Percentiles rank a stretch among this genome's conserved stretches.
Evolutionary conservation across 345 rosid species (phyloP).

Genomic region (Cardamine resedifolia): DNA sequence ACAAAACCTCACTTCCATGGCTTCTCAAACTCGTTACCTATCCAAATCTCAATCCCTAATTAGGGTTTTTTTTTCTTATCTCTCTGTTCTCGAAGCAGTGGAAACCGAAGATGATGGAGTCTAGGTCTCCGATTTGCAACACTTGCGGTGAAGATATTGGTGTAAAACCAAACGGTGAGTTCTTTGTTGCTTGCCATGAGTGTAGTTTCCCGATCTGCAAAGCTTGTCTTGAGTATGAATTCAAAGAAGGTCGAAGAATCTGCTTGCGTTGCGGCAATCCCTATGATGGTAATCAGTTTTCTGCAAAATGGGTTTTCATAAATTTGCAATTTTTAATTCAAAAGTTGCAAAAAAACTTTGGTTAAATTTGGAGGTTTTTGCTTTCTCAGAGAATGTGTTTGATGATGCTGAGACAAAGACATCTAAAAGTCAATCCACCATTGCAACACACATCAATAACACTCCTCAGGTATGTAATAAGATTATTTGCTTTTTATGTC

Average conservation of each 20-base stretch:
- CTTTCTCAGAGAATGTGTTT: constrained; percentile 52
- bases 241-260: constrained; percentile 74
- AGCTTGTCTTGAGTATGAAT: constrained; percentile 77
- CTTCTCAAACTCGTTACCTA: constrained; percentile 22
- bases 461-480: constrained; percentile 51
- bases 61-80: constrained; percentile 25
- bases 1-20: constrained; percentile 28
- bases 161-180: constrained; percentile 57
- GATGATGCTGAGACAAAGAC: constrained; percentile 56
- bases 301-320: neutral
- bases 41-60: constrained; percentile 21
- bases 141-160: constrained; percentile 86
- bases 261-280: constrained; percentile 85
- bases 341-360: no score
- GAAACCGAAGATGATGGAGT: constrained; percentile 63
- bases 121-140: constrained; percentile 72
- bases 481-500: constrained; percentile 10
- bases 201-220: constrained; percentile 90
- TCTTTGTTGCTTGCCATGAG: constrained; percentile 79
- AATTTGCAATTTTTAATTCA: neutral
- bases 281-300: constrained; percentile 53
- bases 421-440: constrained; percentile 40
- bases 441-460: constrained; percentile 49
- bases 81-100: constrained; percentile 5
- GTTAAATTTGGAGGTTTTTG: no score